Conservation (phyloP, 306 rosid species). For the Vicia faba region DNA sequence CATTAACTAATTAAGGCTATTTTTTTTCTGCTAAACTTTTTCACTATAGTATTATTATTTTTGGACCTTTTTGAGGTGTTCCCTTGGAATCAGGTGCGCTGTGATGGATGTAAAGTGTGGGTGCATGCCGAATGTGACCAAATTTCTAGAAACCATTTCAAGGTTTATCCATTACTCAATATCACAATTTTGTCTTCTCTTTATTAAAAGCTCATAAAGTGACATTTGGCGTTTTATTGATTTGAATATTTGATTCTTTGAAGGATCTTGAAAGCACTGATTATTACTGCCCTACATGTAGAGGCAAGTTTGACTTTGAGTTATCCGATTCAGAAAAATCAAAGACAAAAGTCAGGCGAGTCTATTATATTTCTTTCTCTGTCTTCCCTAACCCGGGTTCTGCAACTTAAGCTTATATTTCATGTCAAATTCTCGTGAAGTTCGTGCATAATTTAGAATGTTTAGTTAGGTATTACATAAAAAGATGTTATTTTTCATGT, state of each 20-base stretch:
- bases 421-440: constrained; percentile 11
- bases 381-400: not conserved
- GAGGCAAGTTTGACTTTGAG: constrained; percentile 93
- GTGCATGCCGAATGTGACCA: constrained; percentile 97
- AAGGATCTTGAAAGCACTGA: constrained; percentile 93
- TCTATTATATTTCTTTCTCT: constrained; percentile 21
- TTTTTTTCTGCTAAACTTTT: constrained; percentile 19
- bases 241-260: constrained; percentile 32
- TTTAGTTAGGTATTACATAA: not conserved
- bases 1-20: constrained; percentile 23
- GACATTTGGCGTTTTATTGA: constrained; percentile 43
- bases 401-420: constrained; percentile 11
- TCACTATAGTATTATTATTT: constrained; percentile 21
- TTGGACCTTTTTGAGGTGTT: constrained; percentile 21
- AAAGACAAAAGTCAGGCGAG: constrained; percentile 82
- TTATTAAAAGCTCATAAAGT: constrained; percentile 32
- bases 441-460: constrained; percentile 1
- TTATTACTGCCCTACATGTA: constrained; percentile 97
- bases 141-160: constrained; percentile 75
- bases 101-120: constrained; percentile 99
- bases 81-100: constrained; percentile 75
- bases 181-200: constrained; percentile 26
- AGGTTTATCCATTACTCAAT: constrained; percentile 56
- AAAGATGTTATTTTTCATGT: not conserved
- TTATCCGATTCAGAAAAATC: constrained; percentile 88